A percentile compares a stretch with the other conserved stretches of the same genome.
phyloP scores from a whole-genome alignment of 176 grass and related monocot species.

The Puya raimondii region DNA sequence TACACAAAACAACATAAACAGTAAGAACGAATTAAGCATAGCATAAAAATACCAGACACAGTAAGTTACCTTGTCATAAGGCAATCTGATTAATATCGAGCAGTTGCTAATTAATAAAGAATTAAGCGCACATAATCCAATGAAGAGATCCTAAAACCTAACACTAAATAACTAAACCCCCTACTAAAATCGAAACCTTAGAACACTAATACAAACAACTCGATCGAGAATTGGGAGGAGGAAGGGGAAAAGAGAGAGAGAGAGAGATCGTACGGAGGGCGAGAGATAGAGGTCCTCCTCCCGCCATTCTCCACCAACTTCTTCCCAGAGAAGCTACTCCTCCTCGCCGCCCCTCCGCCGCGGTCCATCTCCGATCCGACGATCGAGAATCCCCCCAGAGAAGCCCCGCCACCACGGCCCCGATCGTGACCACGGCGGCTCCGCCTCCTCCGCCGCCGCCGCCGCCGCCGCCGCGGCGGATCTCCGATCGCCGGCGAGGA shows the following conservation, averaged over 20 bases:
- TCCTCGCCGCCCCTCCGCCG: constrained; percentile 29
- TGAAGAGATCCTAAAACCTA: background rate
- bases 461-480: constrained; percentile 18
- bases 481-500: background rate
- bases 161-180: background rate
- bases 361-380: constrained; percentile 1
- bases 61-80: too few relatives aligned
- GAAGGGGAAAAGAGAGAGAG: background rate
- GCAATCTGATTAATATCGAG: too few relatives aligned
- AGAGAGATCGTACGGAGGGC: constrained; percentile 27
- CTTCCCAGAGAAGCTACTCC: constrained; percentile 26
- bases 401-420: background rate
- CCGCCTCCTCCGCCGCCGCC: constrained; percentile 23
- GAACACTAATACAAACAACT: constrained; percentile 3
- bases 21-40: too few relatives aligned
- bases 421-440: background rate
- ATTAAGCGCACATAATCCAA: background rate
- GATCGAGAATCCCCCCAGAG: constrained; percentile 6
- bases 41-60: too few relatives aligned
- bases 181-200: background rate
- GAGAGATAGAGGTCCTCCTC: constrained; percentile 45
- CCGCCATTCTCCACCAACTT: constrained; percentile 32
- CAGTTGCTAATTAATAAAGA: background rate
- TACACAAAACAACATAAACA: too few relatives aligned
- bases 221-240: background rate